Conservation (phyloP, 306 rosid species). For the Begonia loranthoides region DNA sequence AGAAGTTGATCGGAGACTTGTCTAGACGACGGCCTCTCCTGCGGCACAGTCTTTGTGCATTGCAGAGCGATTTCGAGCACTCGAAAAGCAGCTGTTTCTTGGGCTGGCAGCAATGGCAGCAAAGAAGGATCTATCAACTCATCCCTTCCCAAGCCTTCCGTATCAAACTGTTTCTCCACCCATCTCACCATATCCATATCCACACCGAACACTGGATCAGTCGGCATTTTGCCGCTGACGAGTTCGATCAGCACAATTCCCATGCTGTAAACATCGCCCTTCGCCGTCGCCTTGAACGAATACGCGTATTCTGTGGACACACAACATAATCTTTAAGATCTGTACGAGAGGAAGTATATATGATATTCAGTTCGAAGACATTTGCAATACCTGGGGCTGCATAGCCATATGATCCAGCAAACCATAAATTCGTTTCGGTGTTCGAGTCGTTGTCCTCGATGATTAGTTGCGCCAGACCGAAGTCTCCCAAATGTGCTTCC, state of each 20-base stretch:
- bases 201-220: conserved; percentile 44
- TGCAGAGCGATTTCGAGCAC: conserved; percentile 80
- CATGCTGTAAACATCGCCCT: conserved; percentile 91
- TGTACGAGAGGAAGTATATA: no score
- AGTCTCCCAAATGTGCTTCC: conserved; percentile 97
- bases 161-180: conserved; percentile 53
- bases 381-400: conserved; percentile 41
- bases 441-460: conserved; percentile 45
- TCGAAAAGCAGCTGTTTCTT: conserved; percentile 54
- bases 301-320: conserved; percentile 53
- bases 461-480: conserved; percentile 69
- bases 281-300: conserved; percentile 72
- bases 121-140: conserved; percentile 54
- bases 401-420: conserved; percentile 91
- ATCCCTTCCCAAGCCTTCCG: conserved; percentile 28
- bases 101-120: conserved; percentile 41
- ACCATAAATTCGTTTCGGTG: conserved; percentile 61
- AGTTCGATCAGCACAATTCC: conserved; percentile 91
- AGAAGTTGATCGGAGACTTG: conserved; percentile 62
- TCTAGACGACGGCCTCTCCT: conserved; percentile 69
- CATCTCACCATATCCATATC: conserved; percentile 98
- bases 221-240: conserved; percentile 85
- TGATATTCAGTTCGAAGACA: no score
- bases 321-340: no score
- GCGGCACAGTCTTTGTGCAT: conserved; percentile 69